Evolutionary conservation across 2,329 filamentous ascomycete species (phyloP), one percentile per base, ranked within the genome.

Genomic region (Penicillium decumbens): DNA sequence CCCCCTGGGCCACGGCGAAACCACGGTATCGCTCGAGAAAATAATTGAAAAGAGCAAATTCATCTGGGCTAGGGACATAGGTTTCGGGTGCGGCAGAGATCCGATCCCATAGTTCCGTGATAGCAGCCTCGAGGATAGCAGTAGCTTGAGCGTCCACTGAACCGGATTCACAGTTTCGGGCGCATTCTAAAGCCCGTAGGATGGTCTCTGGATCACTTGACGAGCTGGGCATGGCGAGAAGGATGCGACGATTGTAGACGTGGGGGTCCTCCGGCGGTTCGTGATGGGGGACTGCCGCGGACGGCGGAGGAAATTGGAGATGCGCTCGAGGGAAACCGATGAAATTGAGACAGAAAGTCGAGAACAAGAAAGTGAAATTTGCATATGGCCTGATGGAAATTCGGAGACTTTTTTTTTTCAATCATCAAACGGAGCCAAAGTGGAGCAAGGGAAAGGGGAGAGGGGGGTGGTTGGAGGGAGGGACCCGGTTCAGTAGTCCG

Each of bases 41-140:
- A 70, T 85, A 92, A 75, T 93, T 95, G 80, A 95, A 90, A 52
- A 95, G 78, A 47, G 87, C 82, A 63, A 93, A 95, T 71, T 95
- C 89, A 69, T 89, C 83, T 54, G 79, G 76, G 29, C 76, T 82
- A 75, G 95, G 83, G 56, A 93, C 70, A 69, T 92, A 95, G n/a
- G 76, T 75, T 44, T 72, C 66, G 1, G 87, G 87, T 28, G 84
- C 74, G 3, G 76, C 74, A 60, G 83, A 72, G 49, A 95, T 78
- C 59, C 81, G 84, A 38, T 65, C 66, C 87, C 88, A 92, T 55
- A 91, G 80, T 54, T 80, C 75, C 1, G 72, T 64, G 43, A 89
- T 73, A 27, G 81, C 84, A 43, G 68, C 68, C 65, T 90, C 84
- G 33, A 95, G 81, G 49, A 85, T 82, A 53, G 75, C 74, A 62